Evolutionary conservation across 2,329 filamentous ascomycete species (phyloP).

Genomic region (Arthrinium puccinioides): DNA sequence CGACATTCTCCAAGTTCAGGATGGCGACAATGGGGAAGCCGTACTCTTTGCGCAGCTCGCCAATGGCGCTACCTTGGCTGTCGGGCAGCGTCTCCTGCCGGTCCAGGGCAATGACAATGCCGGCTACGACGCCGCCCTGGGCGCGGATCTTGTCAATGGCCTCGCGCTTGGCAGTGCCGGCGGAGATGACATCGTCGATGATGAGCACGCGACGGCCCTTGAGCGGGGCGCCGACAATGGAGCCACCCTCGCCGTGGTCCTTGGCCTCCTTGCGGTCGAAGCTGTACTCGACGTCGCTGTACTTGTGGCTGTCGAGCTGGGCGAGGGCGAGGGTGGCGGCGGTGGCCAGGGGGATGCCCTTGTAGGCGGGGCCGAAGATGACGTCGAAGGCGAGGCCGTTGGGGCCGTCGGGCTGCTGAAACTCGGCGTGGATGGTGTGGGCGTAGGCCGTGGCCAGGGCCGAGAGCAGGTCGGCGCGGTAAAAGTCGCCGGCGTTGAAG

Average conservation of each 20-base stretch:
- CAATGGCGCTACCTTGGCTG: slow-evolving; percentile 69
- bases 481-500: slow-evolving; percentile 92
- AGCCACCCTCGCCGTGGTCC: slow-evolving; percentile 90
- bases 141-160: slow-evolving; percentile 82
- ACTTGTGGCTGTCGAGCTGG: slow-evolving; percentile 57
- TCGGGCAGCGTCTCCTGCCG: slow-evolving; percentile 74
- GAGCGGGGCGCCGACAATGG: slow-evolving; percentile 80
- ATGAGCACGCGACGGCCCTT: slow-evolving; percentile 83
- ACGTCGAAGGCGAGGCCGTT: slow-evolving; percentile 58
- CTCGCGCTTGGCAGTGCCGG: slow-evolving; percentile 88
- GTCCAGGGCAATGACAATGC: slow-evolving; percentile 84
- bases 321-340: slow-evolving; percentile 70
- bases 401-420: slow-evolving; percentile 15
- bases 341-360: slow-evolving; percentile 87
- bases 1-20: slow-evolving; percentile 76
- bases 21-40: slow-evolving; percentile 79
- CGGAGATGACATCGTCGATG: slow-evolving; percentile 94
- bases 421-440: slow-evolving; percentile 46
- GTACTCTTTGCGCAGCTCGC: slow-evolving; percentile 76
- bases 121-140: slow-evolving; percentile 78
- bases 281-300: slow-evolving; percentile 68
- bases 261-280: slow-evolving; percentile 97
- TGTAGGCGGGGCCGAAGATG: slow-evolving; percentile 92
- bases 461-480: slow-evolving; percentile 68
- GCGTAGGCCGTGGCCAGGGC: slow-evolving; percentile 81